Evolutionary conservation across 768 basidiomycete species (phyloP), one percentile per base, ranked within the genome.

Genomic region (Russula compacta): DNA sequence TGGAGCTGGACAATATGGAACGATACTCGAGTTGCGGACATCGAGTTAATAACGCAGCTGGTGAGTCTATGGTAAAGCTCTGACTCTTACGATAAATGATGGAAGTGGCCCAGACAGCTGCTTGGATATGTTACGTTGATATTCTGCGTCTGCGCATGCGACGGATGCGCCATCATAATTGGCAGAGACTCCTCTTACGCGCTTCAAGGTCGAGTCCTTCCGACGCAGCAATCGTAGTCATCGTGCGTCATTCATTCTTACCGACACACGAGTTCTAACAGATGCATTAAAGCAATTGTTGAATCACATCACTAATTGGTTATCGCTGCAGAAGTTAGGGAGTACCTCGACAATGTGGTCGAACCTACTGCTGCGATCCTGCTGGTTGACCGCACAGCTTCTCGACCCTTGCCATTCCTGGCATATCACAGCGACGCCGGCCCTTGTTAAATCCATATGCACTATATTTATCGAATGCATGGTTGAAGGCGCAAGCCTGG

Each of bases 1-100:
- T 89, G 87, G 87, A 76, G 75, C 56, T 91, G 89, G 87, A 71
- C 68, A 11, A 70, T 78, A 7, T 89, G 86, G 84, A 69, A 72
- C 50, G 86, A 87, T 66, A 73, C 74, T 60, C 77, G 81, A 21
- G 69, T 73, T 42, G 74, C 78, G 33, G 71, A 82, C 39, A 73
- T 78, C 2, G 84, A 85, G 56, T 73, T 72, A 33, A 74, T 86
- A 49, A 70, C 75, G 5, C 69, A 69, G 50, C 66, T 85, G 61
- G 87, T 86, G 66, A 66, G 78, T 68, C 33, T 19, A 47, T 15
- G 36, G 21, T 40, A 39, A 15, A 38, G 24, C 5, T 49, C 29
- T 11, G 17, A 35, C 19, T 44, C 39, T 52, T 6, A 9, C 42
- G 29, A 36, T 46, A 33, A 9, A 10, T 56, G 42, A 53, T 55